Evolutionary conservation across 2,329 filamentous ascomycete genomes (phyloP).

Genomic region (Neofusicoccum sp.): DNA sequence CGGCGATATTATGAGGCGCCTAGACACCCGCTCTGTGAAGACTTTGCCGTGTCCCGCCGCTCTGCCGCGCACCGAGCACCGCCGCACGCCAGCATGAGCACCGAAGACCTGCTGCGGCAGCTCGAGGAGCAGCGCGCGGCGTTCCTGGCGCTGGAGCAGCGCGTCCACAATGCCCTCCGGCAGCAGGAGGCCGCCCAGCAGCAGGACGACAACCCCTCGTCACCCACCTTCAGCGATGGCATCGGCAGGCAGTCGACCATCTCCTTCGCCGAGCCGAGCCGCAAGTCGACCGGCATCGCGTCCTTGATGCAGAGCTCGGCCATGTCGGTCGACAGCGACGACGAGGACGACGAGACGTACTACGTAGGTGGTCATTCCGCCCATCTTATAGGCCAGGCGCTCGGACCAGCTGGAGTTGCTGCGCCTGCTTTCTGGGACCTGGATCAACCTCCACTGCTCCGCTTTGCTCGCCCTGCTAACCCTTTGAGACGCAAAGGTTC

Average conservation of each 20-base stretch:
- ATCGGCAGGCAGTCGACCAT: constrained; percentile 14
- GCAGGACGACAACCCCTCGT: neutral
- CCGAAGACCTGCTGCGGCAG: constrained; percentile 16
- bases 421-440: neutral
- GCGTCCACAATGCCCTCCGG: constrained; percentile 15
- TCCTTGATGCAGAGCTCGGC: constrained; percentile 29
- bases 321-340: constrained; percentile 35
- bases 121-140: constrained; percentile 16
- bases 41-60: neutral
- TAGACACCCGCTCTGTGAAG: neutral
- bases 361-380: constrained; percentile 24
- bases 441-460: constrained; percentile 6
- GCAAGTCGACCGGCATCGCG: constrained; percentile 5
- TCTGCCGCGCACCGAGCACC: neutral
- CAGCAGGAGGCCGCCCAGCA: neutral
- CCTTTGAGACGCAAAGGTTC: constrained; percentile 25
- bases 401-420: constrained; percentile 13
- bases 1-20: constrained; percentile 1
- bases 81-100: constrained; percentile 8
- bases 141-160: constrained; percentile 17
- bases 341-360: constrained; percentile 34
- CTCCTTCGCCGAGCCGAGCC: constrained; percentile 13
- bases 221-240: constrained; percentile 4
- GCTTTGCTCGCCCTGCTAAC: constrained; percentile 13
- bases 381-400: neutral